These are phyloP conservation scores for Boletus semigastroideus DNA, from an alignment of 1,284 basidiomycete species.

Conservation along the genomic window DNA sequence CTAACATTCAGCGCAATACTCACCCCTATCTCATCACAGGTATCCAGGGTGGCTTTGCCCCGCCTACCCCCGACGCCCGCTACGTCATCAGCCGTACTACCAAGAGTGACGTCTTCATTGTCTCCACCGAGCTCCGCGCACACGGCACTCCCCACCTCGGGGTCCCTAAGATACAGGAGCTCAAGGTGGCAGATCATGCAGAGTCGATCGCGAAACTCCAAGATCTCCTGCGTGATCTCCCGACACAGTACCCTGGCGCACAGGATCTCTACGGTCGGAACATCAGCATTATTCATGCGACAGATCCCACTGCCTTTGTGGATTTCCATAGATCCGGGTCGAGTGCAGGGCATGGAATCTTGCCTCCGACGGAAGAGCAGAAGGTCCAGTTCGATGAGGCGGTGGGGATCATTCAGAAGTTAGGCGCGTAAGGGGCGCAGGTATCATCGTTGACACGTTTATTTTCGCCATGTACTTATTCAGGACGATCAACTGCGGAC, in stretches of 20 bases:
- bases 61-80: slow-evolving; percentile 59
- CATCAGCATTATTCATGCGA: slow-evolving; percentile 51
- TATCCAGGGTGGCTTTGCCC: slow-evolving; percentile 72
- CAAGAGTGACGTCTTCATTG: slow-evolving; percentile 39
- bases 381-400: slow-evolving; percentile 66
- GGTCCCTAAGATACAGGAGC: slow-evolving; percentile 37
- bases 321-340: slow-evolving; percentile 42
- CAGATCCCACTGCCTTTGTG: background rate
- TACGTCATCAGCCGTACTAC: slow-evolving; percentile 47
- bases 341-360: slow-evolving; percentile 54
- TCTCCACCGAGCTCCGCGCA: slow-evolving; percentile 48
- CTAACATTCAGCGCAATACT: background rate
- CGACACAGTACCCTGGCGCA: slow-evolving; percentile 52
- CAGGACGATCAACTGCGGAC: background rate
- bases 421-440: slow-evolving; percentile 38
- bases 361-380: slow-evolving; percentile 54
- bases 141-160: slow-evolving; percentile 47
- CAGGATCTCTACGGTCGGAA: slow-evolving; percentile 71
- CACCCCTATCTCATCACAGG: slow-evolving; percentile 39
- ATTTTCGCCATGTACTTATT: background rate
- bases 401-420: slow-evolving; percentile 59
- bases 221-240: slow-evolving; percentile 53
- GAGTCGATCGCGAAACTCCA: slow-evolving; percentile 55
- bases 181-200: slow-evolving; percentile 33
- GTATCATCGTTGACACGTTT: background rate